A percentile compares a stretch with the other conserved stretches of the same genome.
These are phyloP conservation scores for Dictyostelium purpureum DNA, from an alignment of 78 protist species.

Conservation along the genomic window DNA sequence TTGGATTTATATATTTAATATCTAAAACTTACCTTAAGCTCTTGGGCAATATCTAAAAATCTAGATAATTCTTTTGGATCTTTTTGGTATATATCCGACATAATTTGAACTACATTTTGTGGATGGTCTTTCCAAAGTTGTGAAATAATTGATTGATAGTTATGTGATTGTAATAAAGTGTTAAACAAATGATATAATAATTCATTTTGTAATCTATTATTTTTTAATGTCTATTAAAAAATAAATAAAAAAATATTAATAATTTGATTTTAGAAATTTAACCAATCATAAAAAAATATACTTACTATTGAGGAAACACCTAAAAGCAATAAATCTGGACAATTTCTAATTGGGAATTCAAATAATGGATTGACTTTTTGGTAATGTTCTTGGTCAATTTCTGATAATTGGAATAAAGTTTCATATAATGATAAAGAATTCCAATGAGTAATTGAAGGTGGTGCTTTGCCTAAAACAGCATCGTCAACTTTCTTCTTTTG, in stretches of 20 bases:
- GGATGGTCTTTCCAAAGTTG: slow-evolving; percentile 80
- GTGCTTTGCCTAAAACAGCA: slow-evolving; percentile 20
- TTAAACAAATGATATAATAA: slow-evolving; percentile 44
- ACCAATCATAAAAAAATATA: no score
- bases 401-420: slow-evolving; percentile 53
- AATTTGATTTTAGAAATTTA: no score
- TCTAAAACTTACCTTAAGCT: slow-evolving; percentile 9
- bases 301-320: slow-evolving; percentile 64
- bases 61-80: slow-evolving; percentile 78
- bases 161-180: slow-evolving; percentile 32
- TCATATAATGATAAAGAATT: slow-evolving; percentile 79
- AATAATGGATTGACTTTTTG: slow-evolving; percentile 28
- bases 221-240: slow-evolving; percentile 9
- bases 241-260: neutral
- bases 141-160: slow-evolving; percentile 34
- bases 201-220: slow-evolving; percentile 49
- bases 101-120: slow-evolving; percentile 70
- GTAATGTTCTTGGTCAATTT: slow-evolving; percentile 63
- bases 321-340: slow-evolving; percentile 77
- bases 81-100: slow-evolving; percentile 67
- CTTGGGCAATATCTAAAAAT: slow-evolving; percentile 87
- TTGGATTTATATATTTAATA: neutral
- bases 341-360: slow-evolving; percentile 77
- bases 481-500: slow-evolving; percentile 47
- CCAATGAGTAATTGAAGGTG: slow-evolving; percentile 67